Percentiles rank a stretch among this genome's conserved stretches.
Conservation (phyloP, 306 rosid species). For the Spatholobus suberectus region DNA sequence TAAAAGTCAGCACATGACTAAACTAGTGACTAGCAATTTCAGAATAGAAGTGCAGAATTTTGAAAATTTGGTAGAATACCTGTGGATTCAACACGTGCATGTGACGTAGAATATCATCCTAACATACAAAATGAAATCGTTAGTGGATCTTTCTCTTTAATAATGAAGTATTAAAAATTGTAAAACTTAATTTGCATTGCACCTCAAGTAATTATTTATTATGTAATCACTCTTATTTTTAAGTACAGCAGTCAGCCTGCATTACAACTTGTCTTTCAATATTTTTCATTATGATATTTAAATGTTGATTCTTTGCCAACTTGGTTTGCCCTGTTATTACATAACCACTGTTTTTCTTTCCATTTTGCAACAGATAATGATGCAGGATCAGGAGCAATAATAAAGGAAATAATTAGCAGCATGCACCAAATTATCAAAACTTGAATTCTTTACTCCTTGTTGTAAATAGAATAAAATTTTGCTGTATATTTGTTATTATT, state of each 20-base stretch:
- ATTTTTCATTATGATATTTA: conserved; percentile 13
- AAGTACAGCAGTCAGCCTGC: not conserved
- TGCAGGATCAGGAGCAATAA: not conserved
- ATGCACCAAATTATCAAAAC: conserved; percentile 13
- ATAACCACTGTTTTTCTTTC: not conserved
- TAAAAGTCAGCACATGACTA: not conserved
- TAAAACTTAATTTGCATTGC: conserved; percentile 3
- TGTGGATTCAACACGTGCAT: conserved; percentile 92
- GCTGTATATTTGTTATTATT: too few relatives aligned
- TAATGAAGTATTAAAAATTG: conserved; percentile 1
- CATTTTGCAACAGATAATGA: not conserved
- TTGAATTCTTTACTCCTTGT: conserved; percentile 4
- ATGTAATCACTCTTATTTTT: conserved; percentile 20
- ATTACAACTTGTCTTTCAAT: conserved; percentile 6
- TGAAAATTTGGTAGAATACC: conserved; percentile 51
- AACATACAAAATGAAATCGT: conserved; percentile 37
- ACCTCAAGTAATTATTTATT: not conserved
- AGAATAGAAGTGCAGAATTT: conserved; percentile 14
- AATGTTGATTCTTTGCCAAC: conserved; percentile 10
- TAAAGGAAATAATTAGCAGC: not conserved
- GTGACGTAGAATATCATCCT: conserved; percentile 76
- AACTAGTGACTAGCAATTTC: conserved; percentile 10
- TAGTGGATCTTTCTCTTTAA: conserved; percentile 41
- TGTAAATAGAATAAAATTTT: too few relatives aligned
- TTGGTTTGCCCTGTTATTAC: not conserved